Conservation (phyloP, 2,329 filamentous ascomycete genomes). For the Teratosphaeria destructans region DNA sequence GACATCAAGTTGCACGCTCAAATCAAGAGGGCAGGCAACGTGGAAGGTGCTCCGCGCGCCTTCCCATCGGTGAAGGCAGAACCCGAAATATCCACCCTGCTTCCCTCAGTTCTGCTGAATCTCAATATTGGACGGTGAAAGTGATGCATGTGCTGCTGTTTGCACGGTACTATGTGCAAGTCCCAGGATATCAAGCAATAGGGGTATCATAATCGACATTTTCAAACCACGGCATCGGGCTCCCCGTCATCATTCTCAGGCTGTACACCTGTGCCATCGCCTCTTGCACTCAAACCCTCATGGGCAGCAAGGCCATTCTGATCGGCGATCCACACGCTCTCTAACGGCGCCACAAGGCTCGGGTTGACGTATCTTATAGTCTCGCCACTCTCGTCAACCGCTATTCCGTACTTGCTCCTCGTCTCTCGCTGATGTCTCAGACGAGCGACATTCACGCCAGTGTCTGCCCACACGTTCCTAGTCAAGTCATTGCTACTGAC, state of each 20-base stretch:
- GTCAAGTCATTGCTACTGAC: conserved; percentile 16
- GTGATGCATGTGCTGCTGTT: not conserved
- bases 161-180: not conserved
- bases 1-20: not conserved
- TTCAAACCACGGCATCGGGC: not conserved
- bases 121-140: not conserved
- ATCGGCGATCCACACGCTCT: conserved; percentile 21
- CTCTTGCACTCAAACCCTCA: not conserved
- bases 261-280: not conserved
- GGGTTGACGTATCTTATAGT: conserved; percentile 67
- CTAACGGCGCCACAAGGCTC: conserved; percentile 51
- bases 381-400: conserved; percentile 63
- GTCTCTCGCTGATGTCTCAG: conserved; percentile 10
- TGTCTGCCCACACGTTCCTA: conserved; percentile 31
- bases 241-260: not conserved
- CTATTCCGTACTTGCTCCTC: conserved; percentile 39
- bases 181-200: not conserved
- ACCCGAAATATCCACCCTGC: not conserved
- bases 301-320: conserved; percentile 1
- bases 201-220: not conserved
- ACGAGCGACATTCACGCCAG: conserved; percentile 7
- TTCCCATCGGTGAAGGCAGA: not conserved
- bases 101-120: not conserved
- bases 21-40: not conserved
- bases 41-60: not conserved